Conservation (phyloP, 1,139 yeast genomes). For the Meyerozyma athensensis region DNA sequence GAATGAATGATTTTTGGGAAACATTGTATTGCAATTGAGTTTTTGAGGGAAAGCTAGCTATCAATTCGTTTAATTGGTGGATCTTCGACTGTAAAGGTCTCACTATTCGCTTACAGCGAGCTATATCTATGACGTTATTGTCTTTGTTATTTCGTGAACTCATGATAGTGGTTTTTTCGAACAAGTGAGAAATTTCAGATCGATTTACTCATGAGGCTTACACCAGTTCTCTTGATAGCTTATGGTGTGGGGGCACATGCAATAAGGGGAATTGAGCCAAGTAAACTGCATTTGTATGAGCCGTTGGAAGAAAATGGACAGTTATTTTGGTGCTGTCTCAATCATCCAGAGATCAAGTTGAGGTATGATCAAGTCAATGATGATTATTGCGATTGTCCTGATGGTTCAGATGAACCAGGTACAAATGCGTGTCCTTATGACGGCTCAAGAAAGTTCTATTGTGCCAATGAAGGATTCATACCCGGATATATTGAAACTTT, state of each 20-base stretch:
- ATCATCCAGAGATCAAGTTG: conserved; percentile 57
- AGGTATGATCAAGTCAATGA: conserved; percentile 70
- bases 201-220: too few relatives aligned
- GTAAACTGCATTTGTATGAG: conserved; percentile 44
- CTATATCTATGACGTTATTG: background rate
- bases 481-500: conserved; percentile 54
- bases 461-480: conserved; percentile 69
- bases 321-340: conserved; percentile 62
- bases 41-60: conserved; percentile 21
- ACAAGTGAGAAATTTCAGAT: background rate
- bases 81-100: conserved; percentile 36
- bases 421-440: conserved; percentile 69
- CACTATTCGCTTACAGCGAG: conserved; percentile 28
- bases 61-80: conserved; percentile 28
- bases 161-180: background rate
- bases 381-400: conserved; percentile 93
- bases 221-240: background rate
- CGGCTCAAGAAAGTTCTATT: conserved; percentile 54
- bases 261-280: conserved; percentile 31
- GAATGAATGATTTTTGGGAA: conserved; percentile 7
- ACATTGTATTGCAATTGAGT: conserved; percentile 4
- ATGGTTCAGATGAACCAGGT: conserved; percentile 97
- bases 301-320: conserved; percentile 42
- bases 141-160: background rate
- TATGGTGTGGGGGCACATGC: background rate